Conservation (phyloP, 1,284 basidiomycete species). For the Chalciporus sp. region DNA sequence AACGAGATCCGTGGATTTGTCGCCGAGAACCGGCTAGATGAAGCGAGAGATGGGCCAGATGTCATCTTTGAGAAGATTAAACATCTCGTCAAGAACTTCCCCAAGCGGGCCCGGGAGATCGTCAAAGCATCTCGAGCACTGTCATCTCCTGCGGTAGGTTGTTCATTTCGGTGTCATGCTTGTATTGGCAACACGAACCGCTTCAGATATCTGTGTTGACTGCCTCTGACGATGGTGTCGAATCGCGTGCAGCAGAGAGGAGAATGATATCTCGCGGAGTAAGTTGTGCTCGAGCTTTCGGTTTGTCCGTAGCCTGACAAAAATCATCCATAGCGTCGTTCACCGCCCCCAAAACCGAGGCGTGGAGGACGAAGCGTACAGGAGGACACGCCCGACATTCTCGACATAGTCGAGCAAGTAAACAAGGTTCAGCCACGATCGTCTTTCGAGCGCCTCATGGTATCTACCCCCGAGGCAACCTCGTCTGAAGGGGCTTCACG, state of each 20-base stretch:
- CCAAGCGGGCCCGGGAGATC: background rate
- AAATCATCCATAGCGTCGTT: background rate
- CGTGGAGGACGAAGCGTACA: background rate
- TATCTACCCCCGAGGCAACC: conserved; percentile 13
- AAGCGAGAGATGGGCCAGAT: background rate
- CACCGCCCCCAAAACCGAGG: background rate
- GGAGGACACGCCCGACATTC: conserved; percentile 7
- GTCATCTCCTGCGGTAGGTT: background rate
- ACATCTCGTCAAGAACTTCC: conserved; percentile 7
- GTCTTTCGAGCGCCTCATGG: background rate
- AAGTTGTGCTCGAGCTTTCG: background rate
- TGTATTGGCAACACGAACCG: background rate
- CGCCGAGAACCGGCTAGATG: background rate
- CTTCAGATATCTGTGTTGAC: conserved; percentile 1
- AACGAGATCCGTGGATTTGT: background rate
- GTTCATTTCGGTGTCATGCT: background rate
- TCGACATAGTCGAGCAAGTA: conserved; percentile 9
- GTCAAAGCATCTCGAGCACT: background rate
- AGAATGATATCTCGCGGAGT: background rate
- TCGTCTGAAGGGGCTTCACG: background rate
- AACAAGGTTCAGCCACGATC: conserved; percentile 2
- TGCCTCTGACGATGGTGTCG: background rate
- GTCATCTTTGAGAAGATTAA: background rate
- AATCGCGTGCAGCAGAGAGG: background rate
- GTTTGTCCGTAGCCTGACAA: background rate